Evolutionary conservation across 1,284 basidiomycete genomes (phyloP), one percentile per base, ranked within the genome.

Genomic region (Boletellus dicymbophilus): DNA sequence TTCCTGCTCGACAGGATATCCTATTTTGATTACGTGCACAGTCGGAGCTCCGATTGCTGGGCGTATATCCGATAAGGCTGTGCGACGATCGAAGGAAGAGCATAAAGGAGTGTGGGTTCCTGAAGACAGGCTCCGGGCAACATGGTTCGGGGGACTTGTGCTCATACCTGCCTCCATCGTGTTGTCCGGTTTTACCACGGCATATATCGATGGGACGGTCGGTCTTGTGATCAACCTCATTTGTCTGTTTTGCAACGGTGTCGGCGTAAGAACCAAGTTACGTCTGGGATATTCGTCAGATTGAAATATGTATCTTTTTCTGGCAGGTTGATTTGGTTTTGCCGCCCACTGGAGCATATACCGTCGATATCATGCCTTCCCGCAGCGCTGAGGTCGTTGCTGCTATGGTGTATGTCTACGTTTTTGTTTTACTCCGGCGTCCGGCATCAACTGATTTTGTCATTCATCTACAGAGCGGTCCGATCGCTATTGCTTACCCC

Each of bases 81-180:
- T 88, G 22, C 62, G 70, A n/a, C 61, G 60, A 12, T 80, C 75
- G 62, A 75, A 78, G 25, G 67, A 66, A 45, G 66, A 72, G n/a
- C 72, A 84, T 26, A 73, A 74, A 37, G 82, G 70, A 7, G 55
- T 66, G 16, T 78, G 72, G 78, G 71, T 73, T 4, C 82, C 84
- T 0, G 85, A 88, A 60, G 85, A 86, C 58, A 72, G 85, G 6
- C 71, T 87, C 22, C 69, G 75, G 10, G 80, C 76, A 0, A 71
- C 72, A 0, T 61, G 81, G 34, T 52, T 76, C 10, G 82, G 80
- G 15, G 70, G 72, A 0, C 68, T 68, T 1, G 26, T 80, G 8
- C 56, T 83, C 31, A 66, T 79, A 22, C 68, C 68, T 11, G 10
- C 65, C 10, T 70, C 68, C 20, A 50, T 69, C 27, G 53, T 34